Evolutionary conservation across 139 green algal species (phyloP), one percentile per base, ranked within the genome.

Genomic region (Tetradesmus lagerheimii): DNA sequence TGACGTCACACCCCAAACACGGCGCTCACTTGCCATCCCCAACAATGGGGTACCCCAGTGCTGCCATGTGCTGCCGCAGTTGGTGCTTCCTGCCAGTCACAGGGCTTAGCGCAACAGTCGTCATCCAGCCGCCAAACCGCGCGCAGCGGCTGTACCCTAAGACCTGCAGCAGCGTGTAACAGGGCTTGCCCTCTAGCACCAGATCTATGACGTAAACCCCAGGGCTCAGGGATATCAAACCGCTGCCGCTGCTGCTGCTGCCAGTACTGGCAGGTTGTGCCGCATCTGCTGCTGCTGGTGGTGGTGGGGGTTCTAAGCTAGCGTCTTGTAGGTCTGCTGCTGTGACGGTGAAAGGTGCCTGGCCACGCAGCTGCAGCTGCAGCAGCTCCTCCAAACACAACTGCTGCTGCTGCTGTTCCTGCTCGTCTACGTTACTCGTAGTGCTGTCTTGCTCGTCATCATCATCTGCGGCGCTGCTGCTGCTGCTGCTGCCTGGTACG

Each of bases 51-150:
- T 95, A 91, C 3, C 94, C 94, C 4, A 94, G 2, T 35, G 47
- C 71, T 0, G 94, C 93, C 92, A 96, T 90, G 92, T 97, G 95
- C 6, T 90, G 90, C 38, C 95, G 90, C 89, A 97, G 93, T 91
- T 97, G 95, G 84, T 96, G 92, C 35, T 66, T 92, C 8, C 93
- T 89, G 2, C 94, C 95, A 45, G 94, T 96, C 39, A 90, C 82
- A 1, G 94, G 93, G 71, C 43, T 89, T 14, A 96, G 91, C 39
- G 93, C 89, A 5, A 96, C 78, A 1, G 85, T 91, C 0, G 93
- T 96, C 38, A 95, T 66, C 78, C 92, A 94, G 31, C 82, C 86
- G 31, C 85, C 82, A 39, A 66, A 90, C 34, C 83, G 76, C 37
- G 16, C 27, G n/a, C 81, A 89, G 27, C 89, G 39, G 35, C 41